Evolutionary conservation across 2,329 filamentous ascomycete genomes (phyloP), one percentile per base, ranked within the genome.

Genomic region (Alternaria arborescens): DNA sequence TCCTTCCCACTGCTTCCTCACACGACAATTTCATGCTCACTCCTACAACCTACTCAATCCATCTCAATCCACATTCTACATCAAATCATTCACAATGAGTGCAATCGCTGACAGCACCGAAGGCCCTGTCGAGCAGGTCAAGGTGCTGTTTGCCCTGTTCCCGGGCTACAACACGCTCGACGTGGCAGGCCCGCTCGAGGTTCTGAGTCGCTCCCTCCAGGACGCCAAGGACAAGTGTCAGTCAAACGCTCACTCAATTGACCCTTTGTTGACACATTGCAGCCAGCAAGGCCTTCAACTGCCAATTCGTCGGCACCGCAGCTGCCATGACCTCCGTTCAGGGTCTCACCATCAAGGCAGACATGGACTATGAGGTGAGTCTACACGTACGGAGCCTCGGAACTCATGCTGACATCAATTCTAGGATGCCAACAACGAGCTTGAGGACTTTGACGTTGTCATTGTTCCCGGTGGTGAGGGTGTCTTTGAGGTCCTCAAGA

Each of bases 361-460:
- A 95, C 79, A 89, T 94, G 78, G 85, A 88, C 76, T 93, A 87
- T 84, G 90, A 91, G 75, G 57, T 60, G 51, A 26, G 57, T 32
- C 3, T 16, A 12, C 38, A 26, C 5, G 5, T 46, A 16, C 24
- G 16, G 6, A 26, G 22, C 10, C 12, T 34, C 24, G 5, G 3
- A 30, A 22, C 32, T 24, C 12, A 20, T 10, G 12, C 57, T 60
- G 24, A 60, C 57, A 34, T 32, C 11, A 14, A n/a, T 6, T 34
- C 16, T 40, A 60, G 57, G 91, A 94, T 75, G 92, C 91, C 63
- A 86, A 92, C 79, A 87, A 92, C 61, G 81, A 82, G 68, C 86
- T 93, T 50, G 82, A 89, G 67, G 90, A 93, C 67, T 94, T 91
- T 77, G 92, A 96, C 77, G 85, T 95, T 64, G 85, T 96, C 69